Conservation (phyloP, 768 basidiomycete species). For the Kwoniella heveanensis region DNA sequence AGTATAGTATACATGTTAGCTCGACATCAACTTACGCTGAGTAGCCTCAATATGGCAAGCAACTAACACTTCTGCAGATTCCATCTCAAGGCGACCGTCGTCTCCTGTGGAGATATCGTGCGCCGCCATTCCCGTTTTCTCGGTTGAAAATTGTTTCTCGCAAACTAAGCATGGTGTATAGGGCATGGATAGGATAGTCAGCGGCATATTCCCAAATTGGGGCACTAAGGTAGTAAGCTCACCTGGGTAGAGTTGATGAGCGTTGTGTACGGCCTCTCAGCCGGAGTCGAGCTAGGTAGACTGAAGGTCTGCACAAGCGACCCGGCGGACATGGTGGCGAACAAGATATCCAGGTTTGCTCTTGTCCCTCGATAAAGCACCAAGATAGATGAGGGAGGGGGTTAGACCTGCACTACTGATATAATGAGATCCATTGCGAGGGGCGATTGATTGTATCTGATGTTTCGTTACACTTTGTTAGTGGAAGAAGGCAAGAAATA, state of each 20-base stretch:
- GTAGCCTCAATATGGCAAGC: too few species aligned
- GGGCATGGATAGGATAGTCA: too few species aligned
- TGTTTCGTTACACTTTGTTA: not conserved
- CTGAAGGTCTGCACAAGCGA: slow-evolving; percentile 9
- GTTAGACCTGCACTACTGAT: too few species aligned
- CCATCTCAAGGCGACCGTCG: slow-evolving; percentile 28
- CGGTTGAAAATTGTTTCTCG: slow-evolving; percentile 38
- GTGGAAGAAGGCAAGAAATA: not conserved
- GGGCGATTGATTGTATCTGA: too few species aligned
- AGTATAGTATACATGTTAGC: not conserved
- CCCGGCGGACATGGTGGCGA: slow-evolving; percentile 1
- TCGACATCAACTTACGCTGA: too few species aligned
- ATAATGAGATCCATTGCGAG: too few species aligned
- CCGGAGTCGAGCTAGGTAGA: slow-evolving; percentile 39
- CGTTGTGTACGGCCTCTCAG: slow-evolving; percentile 32
- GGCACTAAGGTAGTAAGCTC: slow-evolving; percentile 2
- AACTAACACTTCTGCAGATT: slow-evolving; percentile 48
- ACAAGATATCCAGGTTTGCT: not conserved
- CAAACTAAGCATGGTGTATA: slow-evolving; percentile 17
- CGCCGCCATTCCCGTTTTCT: slow-evolving; percentile 36
- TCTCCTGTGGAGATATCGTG: slow-evolving; percentile 46
- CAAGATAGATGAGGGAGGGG: not conserved
- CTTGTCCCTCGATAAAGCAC: not conserved
- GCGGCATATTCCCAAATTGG: too few species aligned
- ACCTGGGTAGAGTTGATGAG: slow-evolving; percentile 41